Evolutionary conservation across 352 stramenopile species (phyloP), one percentile per base, ranked within the genome.

Genomic region (Saprolegnia parasitica): DNA sequence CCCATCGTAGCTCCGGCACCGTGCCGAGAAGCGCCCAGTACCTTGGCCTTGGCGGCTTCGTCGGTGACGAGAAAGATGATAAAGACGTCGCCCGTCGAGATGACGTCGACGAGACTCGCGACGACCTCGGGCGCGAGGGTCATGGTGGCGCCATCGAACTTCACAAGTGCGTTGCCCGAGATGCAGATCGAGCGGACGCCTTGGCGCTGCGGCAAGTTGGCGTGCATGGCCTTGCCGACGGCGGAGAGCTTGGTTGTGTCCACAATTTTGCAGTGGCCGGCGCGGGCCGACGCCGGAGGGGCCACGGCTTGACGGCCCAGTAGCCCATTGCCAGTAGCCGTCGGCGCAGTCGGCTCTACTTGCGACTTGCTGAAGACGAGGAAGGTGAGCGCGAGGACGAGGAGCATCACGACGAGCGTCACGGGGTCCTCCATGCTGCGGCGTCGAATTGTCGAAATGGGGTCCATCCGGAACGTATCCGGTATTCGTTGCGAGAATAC

Each of bases 1-100:
- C 76, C 20, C 74, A 74, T 23, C 75, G 74, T 0, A 75, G 54
- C 35, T 76, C 72, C 15, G 73, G 77, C 35, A 62, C 24, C 6
- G 23, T 13, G 24, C 10, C 11, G 21, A 70, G 15, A 23, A 52
- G 18, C 11, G 32, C 13, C n/a, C 8, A 58, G 37, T 5, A 70
- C 55, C 26, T 23, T 23, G 15, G 21, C 21, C 39, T 62, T 70
- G 16, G 62, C 46, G 13, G 29, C 63, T 11, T 70, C 63, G 54
- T 47, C 24, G 6, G 20, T 8, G 23, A 70, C 63, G 23, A 45
- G 24, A 42, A 70, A 70, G 15, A 70, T n/a, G 13, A 70, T 13
- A 21, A 70, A 70, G n/a, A 70, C 20, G 32, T 70, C 63, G 18
- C 29, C 39, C 5, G 61, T 39, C n/a, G 63, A 45, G n/a, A 54